Evolutionary conservation across 306 rosid species (phyloP).

Genomic region (Inga laurina): DNA sequence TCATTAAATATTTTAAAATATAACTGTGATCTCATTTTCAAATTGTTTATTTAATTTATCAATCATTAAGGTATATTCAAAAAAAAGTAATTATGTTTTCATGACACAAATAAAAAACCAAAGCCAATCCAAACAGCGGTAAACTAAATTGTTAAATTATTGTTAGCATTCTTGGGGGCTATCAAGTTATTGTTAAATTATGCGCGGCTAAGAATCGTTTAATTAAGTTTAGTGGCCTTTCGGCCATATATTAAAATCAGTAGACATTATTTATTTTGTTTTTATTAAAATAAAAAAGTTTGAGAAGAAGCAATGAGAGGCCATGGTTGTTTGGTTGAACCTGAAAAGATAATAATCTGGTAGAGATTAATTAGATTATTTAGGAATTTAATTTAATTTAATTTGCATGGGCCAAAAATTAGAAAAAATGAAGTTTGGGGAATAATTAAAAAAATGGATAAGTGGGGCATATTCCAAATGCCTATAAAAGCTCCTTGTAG

Average conservation of each 20-base stretch:
- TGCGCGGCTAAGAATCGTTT: background rate
- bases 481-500: background rate
- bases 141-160: too few species aligned
- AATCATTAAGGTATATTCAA: background rate
- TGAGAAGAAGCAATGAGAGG: background rate
- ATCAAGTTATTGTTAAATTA: background rate
- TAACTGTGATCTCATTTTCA: background rate
- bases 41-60: background rate
- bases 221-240: background rate
- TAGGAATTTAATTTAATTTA: too few species aligned
- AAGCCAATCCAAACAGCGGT: background rate
- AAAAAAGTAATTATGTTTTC: background rate
- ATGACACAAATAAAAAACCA: background rate
- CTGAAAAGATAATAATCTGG: background rate
- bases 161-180: too few species aligned
- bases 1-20: background rate
- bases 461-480: background rate
- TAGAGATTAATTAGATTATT: too few species aligned
- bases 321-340: background rate
- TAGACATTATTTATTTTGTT: too few species aligned
- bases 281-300: background rate
- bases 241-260: background rate
- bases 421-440: background rate
- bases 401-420: too few species aligned
- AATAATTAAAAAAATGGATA: background rate